Percentiles rank a stretch among this genome's conserved stretches.
These are phyloP conservation scores for Papiliotrema laurentii DNA, from an alignment of 1,284 basidiomycete genomes.

Conservation along the genomic window DNA sequence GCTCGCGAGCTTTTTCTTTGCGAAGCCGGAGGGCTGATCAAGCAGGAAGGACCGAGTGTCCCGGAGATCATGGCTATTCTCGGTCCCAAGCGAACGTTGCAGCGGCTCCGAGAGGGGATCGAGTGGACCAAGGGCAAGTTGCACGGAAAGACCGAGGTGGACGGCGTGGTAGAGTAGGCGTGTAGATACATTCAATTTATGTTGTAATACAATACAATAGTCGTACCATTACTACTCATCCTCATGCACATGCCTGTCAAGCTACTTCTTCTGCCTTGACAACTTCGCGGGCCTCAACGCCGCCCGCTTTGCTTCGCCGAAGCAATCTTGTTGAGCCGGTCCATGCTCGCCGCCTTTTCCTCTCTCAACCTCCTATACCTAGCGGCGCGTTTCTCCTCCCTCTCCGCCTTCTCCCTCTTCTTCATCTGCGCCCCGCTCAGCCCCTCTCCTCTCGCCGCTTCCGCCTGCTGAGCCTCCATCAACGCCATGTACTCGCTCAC, in stretches of 20 bases:
- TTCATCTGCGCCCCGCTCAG: conserved; percentile 6
- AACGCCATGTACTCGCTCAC: not conserved
- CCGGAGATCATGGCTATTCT: conserved; percentile 31
- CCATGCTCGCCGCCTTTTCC: not conserved
- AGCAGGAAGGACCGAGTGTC: conserved; percentile 30
- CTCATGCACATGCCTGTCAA: not conserved
- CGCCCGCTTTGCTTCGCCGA: not conserved
- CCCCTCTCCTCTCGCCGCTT: not conserved
- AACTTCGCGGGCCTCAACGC: not conserved
- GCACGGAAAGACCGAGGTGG: not conserved
- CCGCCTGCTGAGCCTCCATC: conserved; percentile 2
- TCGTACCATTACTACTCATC: no score
- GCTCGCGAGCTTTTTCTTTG: not conserved
- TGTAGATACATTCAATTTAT: not conserved
- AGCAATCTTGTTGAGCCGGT: not conserved
- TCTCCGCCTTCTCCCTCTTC: conserved; percentile 11
- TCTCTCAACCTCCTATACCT: not conserved
- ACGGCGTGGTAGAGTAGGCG: not conserved
- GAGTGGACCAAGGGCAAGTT: conserved; percentile 7
- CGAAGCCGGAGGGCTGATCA: not conserved
- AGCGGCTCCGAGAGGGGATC: conserved; percentile 19
- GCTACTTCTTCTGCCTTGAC: not conserved
- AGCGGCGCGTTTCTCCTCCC: conserved; percentile 7
- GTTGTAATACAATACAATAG: no score
- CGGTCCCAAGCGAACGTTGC: conserved; percentile 18